phyloP scores from a whole-genome alignment of 2,329 filamentous ascomycete genomes.

The Aspergillus costaricaensis region DNA sequence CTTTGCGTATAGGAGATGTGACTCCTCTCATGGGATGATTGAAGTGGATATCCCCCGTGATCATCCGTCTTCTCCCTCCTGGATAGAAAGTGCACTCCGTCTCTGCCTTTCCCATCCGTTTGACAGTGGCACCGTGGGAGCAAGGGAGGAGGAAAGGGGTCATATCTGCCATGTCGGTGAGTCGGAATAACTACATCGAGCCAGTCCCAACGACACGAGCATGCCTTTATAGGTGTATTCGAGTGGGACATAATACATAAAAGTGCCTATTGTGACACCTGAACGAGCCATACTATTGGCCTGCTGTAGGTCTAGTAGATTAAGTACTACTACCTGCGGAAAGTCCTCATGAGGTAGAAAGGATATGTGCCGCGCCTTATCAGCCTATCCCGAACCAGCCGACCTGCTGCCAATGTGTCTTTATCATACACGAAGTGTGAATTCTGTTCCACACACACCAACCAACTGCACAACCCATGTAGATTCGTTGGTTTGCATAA shows the following conservation, averaged over 20 bases:
- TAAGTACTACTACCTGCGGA: neutral
- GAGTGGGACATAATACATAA: neutral
- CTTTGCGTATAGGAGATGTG: slow-evolving; percentile 6
- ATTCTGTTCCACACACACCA: neutral
- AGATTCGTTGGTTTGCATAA: neutral
- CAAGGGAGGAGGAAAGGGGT: slow-evolving; percentile 1
- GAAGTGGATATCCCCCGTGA: neutral
- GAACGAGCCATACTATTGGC: neutral
- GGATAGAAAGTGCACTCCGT: neutral
- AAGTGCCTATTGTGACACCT: neutral
- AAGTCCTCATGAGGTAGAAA: neutral
- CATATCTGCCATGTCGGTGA: neutral
- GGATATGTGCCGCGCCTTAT: neutral
- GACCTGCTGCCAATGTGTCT: neutral
- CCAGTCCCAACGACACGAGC: neutral
- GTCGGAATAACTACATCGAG: slow-evolving; percentile 3
- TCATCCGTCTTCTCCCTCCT: neutral
- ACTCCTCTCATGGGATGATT: slow-evolving; percentile 9
- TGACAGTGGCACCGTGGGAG: neutral
- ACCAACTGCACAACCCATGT: neutral
- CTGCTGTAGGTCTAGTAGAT: neutral
- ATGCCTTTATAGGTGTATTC: neutral
- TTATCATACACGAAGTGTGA: neutral
- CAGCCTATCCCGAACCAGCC: neutral
- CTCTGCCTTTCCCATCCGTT: neutral